Evolutionary conservation across 176 grass and related monocot genomes (phyloP), one percentile per base, ranked within the genome.

Genomic region (Hyparrhenia diplandra): DNA sequence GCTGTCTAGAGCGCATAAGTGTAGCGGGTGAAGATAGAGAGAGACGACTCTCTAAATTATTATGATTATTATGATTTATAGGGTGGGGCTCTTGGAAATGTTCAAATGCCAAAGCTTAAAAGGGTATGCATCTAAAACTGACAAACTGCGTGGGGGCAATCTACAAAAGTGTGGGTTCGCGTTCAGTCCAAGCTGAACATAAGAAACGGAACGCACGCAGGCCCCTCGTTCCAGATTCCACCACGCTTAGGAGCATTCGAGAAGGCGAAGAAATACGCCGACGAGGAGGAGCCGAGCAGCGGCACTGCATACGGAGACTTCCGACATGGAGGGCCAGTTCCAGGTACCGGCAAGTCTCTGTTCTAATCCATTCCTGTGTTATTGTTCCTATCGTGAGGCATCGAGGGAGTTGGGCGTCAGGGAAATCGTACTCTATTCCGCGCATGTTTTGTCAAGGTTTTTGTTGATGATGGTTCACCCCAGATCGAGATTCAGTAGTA

Each of bases 321-420:
- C 52, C 3, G 63, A 34, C 1, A 89, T 79, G 82, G 87, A 85
- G 82, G 64, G 52, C 71, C 42, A 89, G 45, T 77, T 89, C 77
- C 76, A 89, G 87, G 69, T 89, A 51, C 77, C 21, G 21, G 20
- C n/a, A 45, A 13, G 21, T 68, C 5, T 23, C 23, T 23, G 10
- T 21, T 58, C 64, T 6, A 18, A 36, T 71, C 47, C 55, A 18
- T 55, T 28, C 61, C 7, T 18, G 0, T 5, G 60, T 12, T 62
- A 20, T 8, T 30, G 14, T 23, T 76, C 43, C 0, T 14, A 43
- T 24, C 18, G 14, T 20, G 10, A n/a, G 76, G 63, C 41, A 35
- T 34, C 14, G 52, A 25, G n/a, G 30, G 64, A 69, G 14, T 64
- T 7, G 18, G 17, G 64, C 42, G 36, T 37, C 36, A 37, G 36